Conservation (phyloP, 805 yeast species). For the Schwanniomyces sp. region DNA sequence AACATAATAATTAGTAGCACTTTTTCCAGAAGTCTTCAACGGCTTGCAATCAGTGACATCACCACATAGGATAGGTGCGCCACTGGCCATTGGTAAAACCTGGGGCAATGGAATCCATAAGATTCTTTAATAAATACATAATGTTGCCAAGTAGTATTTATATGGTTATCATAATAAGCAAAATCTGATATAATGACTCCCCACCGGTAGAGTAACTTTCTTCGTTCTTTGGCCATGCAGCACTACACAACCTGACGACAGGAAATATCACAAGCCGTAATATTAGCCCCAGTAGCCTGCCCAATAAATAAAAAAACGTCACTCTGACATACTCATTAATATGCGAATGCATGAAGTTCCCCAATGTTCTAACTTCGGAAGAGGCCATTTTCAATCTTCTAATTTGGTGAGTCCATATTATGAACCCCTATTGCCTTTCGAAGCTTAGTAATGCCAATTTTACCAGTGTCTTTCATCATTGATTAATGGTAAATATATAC, state of each 20-base stretch:
- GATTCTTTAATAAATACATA: conserved; percentile 63
- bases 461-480: background rate
- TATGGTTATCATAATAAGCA: conserved; percentile 75
- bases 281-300: too few species aligned
- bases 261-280: too few species aligned
- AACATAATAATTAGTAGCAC: conserved; percentile 73
- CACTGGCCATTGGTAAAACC: conserved; percentile 74
- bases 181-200: conserved; percentile 70
- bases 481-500: too few species aligned
- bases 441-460: background rate
- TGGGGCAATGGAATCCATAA: conserved; percentile 84
- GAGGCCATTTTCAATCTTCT: background rate
- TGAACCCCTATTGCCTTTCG: background rate
- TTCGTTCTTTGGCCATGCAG: too few species aligned
- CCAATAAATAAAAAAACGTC: too few species aligned
- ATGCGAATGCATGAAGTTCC: too few species aligned
- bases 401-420: background rate
- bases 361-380: too few species aligned
- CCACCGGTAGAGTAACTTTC: conserved; percentile 57
- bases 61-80: conserved; percentile 85
- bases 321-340: too few species aligned
- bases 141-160: conserved; percentile 89
- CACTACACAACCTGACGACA: too few species aligned
- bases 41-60: conserved; percentile 93
- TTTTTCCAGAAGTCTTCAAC: conserved; percentile 69